Conservation (phyloP, 169 alveolate genomes). For the Eimeria zaria region DNA sequence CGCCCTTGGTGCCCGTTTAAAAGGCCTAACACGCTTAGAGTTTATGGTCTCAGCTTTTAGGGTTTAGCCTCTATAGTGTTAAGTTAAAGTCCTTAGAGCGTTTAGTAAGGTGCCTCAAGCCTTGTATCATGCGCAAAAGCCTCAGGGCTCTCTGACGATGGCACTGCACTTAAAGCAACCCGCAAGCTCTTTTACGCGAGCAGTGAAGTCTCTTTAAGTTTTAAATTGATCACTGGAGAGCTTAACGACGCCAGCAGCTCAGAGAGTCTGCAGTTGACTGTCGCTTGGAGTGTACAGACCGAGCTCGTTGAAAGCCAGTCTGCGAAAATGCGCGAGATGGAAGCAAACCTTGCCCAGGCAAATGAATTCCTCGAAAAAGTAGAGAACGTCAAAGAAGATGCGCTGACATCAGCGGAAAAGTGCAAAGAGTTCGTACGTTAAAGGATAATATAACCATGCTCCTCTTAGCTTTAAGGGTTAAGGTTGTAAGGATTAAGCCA, state of each 20-base stretch:
- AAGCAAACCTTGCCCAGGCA: constrained; percentile 39
- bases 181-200: neutral
- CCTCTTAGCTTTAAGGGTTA: neutral
- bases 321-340: constrained; percentile 48
- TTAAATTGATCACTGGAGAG: neutral
- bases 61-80: too few relatives aligned
- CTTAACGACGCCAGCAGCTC: neutral
- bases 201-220: neutral
- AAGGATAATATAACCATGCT: too few relatives aligned
- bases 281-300: constrained; percentile 33
- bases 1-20: neutral
- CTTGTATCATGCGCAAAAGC: neutral
- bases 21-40: too few relatives aligned
- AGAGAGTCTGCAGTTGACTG: neutral
- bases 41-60: too few relatives aligned
- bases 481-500: too few relatives aligned
- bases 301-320: constrained; percentile 12
- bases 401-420: constrained; percentile 19
- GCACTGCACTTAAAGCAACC: neutral
- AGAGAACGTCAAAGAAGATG: constrained; percentile 37
- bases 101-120: neutral
- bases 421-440: constrained; percentile 30
- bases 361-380: constrained; percentile 51
- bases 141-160: neutral
- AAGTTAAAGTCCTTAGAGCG: neutral